Evolutionary conservation across 2,329 filamentous ascomycete species (phyloP).

Genomic region (Pseudocercospora vitis): DNA sequence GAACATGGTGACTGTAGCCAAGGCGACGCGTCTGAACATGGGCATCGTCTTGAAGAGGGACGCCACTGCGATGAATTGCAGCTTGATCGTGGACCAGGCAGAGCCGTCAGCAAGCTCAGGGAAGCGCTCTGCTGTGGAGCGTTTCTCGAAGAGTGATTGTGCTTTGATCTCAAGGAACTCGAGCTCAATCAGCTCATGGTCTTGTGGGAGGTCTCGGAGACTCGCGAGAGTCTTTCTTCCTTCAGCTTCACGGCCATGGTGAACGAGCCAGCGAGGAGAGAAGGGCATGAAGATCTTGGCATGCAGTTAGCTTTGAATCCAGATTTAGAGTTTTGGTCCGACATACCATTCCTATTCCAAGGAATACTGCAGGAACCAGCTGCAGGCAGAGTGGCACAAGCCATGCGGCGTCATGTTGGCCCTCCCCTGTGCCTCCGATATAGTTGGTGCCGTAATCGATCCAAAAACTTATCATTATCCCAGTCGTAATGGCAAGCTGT

Average conservation of each 20-base stretch:
- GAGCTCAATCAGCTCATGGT: constrained; percentile 68
- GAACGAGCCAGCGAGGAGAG: constrained; percentile 72
- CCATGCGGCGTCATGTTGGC: constrained; percentile 70
- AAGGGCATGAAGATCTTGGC: constrained; percentile 64
- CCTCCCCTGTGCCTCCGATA: constrained; percentile 55
- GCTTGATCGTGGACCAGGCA: constrained; percentile 60
- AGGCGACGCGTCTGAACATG: constrained; percentile 66
- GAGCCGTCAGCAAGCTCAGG: constrained; percentile 63
- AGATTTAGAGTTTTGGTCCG: no score
- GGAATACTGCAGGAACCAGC: constrained; percentile 63
- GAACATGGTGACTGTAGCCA: constrained; percentile 53
- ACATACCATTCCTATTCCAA: constrained; percentile 65
- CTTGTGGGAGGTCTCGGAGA: constrained; percentile 61
- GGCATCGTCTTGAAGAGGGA: constrained; percentile 64
- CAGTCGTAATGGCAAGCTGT: constrained; percentile 60
- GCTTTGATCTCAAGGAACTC: constrained; percentile 85
- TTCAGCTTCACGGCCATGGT: constrained; percentile 68
- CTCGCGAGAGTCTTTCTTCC: constrained; percentile 62
- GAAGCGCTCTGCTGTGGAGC: constrained; percentile 65
- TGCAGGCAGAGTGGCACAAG: constrained; percentile 71
- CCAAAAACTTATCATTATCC: constrained; percentile 57
- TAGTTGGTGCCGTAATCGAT: constrained; percentile 38
- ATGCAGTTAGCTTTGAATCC: neutral
- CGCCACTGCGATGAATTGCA: constrained; percentile 67
- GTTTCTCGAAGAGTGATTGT: constrained; percentile 74